Evolutionary conservation across 306 rosid species (phyloP).

Genomic region (Fragaria nilgerrensis): DNA sequence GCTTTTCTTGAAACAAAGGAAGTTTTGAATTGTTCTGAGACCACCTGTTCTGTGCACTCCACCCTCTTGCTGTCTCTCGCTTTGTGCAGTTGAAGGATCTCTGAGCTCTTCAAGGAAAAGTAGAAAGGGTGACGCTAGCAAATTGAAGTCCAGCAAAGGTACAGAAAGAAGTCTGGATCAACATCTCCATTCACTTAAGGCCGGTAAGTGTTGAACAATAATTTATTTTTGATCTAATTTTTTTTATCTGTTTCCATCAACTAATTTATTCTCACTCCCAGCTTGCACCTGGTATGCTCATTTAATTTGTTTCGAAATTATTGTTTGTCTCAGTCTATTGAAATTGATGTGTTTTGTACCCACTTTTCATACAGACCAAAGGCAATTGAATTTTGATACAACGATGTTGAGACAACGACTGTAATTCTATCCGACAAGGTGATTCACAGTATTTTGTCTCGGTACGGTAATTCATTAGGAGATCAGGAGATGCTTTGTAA

Average conservation of each 20-base stretch:
- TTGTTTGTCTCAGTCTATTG: neutral
- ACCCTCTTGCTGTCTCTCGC: neutral
- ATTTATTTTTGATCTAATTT: neutral
- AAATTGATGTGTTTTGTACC: neutral
- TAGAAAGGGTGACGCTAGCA: conserved; percentile 42
- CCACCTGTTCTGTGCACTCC: neutral
- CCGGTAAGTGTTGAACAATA: conserved; percentile 43
- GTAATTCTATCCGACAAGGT: neutral
- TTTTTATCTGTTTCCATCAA: conserved; percentile 11
- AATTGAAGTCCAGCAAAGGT: conserved; percentile 28
- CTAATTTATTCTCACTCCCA: neutral
- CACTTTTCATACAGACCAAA: conserved; percentile 9
- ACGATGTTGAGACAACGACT: neutral
- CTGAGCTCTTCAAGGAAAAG: conserved; percentile 61
- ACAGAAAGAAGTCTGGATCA: conserved; percentile 26
- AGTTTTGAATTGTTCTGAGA: neutral
- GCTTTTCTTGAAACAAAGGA: neutral
- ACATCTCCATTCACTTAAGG: conserved; percentile 28
- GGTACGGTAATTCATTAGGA: neutral
- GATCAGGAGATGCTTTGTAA: neutral
- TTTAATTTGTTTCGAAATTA: neutral
- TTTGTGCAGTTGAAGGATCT: conserved; percentile 79
- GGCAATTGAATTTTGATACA: neutral
- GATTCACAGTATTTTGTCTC: neutral
- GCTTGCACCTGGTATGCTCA: neutral